Evolutionary conservation across 495 filamentous ascomycete species (phyloP).

Genomic region (Talaromyces proteolyticus): DNA sequence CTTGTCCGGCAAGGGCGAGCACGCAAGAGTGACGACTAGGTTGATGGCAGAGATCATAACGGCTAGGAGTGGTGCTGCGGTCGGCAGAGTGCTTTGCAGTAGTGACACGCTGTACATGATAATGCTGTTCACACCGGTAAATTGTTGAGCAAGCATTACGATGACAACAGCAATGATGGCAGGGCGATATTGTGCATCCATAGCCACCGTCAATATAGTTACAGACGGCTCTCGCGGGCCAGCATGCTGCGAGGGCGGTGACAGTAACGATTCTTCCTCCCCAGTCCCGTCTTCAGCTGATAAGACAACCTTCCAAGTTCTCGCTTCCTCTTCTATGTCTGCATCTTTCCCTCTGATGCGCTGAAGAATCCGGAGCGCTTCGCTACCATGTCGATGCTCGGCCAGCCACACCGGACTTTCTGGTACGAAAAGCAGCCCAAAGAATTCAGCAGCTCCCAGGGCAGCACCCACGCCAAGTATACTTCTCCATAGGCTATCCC

Average conservation of each 20-base stretch:
- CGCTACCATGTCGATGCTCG: constrained; percentile 51
- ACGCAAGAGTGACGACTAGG: constrained; percentile 70
- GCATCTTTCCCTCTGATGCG: constrained; percentile 64
- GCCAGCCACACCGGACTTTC: constrained; percentile 88
- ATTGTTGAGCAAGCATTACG: constrained; percentile 89
- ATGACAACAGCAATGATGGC: constrained; percentile 81
- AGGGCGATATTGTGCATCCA: constrained; percentile 60
- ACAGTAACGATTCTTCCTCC: constrained; percentile 44
- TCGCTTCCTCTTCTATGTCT: constrained; percentile 70
- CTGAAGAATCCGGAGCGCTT: constrained; percentile 62
- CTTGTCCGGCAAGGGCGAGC: constrained; percentile 78
- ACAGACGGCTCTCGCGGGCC: constrained; percentile 37
- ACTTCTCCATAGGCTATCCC: constrained; percentile 70
- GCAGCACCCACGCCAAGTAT: constrained; percentile 70
- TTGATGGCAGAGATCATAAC: constrained; percentile 84
- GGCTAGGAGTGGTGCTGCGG: constrained; percentile 71
- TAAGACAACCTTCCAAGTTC: constrained; percentile 48
- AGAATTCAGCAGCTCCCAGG: constrained; percentile 57
- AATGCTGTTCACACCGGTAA: constrained; percentile 91
- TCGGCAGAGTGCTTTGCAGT: constrained; percentile 67
- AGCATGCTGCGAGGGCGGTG: constrained; percentile 23
- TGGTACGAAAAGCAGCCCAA: constrained; percentile 63
- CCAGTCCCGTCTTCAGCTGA: constrained; percentile 31
- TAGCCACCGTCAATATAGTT: constrained; percentile 61
- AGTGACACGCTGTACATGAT: constrained; percentile 97